Evolutionary conservation across 1,139 yeast species (phyloP).

Genomic region (Blastobotrys apis): DNA sequence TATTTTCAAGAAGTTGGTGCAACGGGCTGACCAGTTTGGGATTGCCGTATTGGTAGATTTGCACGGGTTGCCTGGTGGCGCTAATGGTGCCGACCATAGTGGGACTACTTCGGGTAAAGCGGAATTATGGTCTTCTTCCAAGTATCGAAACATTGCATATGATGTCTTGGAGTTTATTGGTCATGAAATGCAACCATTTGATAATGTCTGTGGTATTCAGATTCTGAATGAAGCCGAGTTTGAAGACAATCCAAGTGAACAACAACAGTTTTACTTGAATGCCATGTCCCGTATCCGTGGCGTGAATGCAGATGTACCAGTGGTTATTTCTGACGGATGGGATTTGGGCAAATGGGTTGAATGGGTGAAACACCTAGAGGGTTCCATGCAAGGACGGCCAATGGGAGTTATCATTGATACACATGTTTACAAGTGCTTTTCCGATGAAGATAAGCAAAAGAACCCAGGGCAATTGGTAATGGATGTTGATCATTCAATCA

Average conservation of each 20-base stretch:
- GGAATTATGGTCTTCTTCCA: slow-evolving; percentile 56
- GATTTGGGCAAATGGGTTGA: slow-evolving; percentile 76
- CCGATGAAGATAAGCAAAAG: slow-evolving; percentile 66
- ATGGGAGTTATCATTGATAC: slow-evolving; percentile 73
- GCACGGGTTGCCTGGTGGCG: slow-evolving; percentile 92
- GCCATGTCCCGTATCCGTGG: slow-evolving; percentile 61
- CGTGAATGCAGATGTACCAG: slow-evolving; percentile 55
- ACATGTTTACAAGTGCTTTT: slow-evolving; percentile 83
- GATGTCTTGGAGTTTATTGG: slow-evolving; percentile 60
- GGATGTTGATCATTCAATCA: slow-evolving; percentile 51
- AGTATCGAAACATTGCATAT: slow-evolving; percentile 45
- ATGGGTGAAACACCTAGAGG: slow-evolving; percentile 50
- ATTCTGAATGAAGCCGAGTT: slow-evolving; percentile 80
- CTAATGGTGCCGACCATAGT: slow-evolving; percentile 78
- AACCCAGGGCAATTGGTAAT: slow-evolving; percentile 58
- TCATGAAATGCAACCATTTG: slow-evolving; percentile 49
- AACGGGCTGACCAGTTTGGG: slow-evolving; percentile 49
- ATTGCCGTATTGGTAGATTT: slow-evolving; percentile 80
- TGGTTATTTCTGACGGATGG: slow-evolving; percentile 92
- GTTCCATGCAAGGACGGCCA: slow-evolving; percentile 23
- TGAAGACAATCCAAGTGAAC: slow-evolving; percentile 44
- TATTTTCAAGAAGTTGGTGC: slow-evolving; percentile 48
- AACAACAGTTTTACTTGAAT: slow-evolving; percentile 59
- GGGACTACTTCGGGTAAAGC: slow-evolving; percentile 61
- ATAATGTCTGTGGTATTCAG: slow-evolving; percentile 77